Evolutionary conservation across 2,329 filamentous ascomycete species (phyloP).

Genomic region (Sclerotinia minor): DNA sequence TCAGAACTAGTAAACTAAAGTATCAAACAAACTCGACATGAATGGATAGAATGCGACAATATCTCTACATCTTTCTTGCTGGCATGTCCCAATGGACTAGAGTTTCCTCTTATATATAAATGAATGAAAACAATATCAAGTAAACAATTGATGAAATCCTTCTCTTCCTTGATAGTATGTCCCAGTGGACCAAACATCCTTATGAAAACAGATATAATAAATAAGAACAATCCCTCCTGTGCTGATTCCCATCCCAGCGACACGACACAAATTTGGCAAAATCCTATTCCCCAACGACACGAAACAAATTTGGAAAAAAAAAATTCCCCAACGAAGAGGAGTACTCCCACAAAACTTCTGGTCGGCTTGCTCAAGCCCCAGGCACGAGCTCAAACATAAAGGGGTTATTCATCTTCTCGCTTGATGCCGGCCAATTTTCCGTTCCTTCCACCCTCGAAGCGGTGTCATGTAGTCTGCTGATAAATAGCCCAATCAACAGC

Average conservation of each 20-base stretch:
- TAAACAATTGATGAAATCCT: neutral
- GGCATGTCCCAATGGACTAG: neutral
- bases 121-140: neutral
- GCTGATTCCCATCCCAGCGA: too few species aligned
- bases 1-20: neutral
- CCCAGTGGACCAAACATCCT: neutral
- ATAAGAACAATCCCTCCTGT: neutral
- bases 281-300: neutral
- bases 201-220: neutral
- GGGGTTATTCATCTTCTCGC: neutral
- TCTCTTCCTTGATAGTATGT: neutral
- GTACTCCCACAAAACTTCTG: too few species aligned
- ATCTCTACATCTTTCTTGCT: neutral
- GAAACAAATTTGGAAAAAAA: too few species aligned
- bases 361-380: neutral
- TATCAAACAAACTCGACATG: neutral
- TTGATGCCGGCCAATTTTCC: too few species aligned
- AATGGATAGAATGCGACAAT: neutral
- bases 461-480: neutral
- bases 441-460: neutral
- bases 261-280: neutral
- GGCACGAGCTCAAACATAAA: neutral
- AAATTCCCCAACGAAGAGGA: too few species aligned
- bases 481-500: neutral
- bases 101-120: constrained; percentile 2